These are phyloP conservation scores for Neurospora tetraspora DNA, from an alignment of 495 filamentous ascomycete genomes.

Conservation along the genomic window DNA sequence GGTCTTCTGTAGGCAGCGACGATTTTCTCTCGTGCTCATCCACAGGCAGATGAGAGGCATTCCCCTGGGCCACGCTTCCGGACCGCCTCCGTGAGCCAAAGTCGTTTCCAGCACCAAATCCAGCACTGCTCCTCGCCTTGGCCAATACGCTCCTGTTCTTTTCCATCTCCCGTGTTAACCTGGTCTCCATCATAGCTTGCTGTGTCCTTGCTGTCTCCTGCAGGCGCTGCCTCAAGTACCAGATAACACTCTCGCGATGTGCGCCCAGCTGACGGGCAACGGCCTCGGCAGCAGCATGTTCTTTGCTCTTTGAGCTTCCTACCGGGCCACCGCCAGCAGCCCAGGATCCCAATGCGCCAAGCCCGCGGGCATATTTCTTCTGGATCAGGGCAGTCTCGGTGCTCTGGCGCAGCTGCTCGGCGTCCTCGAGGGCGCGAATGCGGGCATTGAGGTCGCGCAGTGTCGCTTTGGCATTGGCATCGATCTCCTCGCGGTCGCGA, in stretches of 20 bases:
- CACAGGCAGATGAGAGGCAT: slow-evolving; percentile 18
- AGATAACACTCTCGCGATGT: slow-evolving; percentile 72
- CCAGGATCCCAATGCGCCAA: slow-evolving; percentile 61
- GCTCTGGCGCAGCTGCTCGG: slow-evolving; percentile 70
- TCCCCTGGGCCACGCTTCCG: slow-evolving; percentile 1
- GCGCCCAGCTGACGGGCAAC: slow-evolving; percentile 44
- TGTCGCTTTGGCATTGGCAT: slow-evolving; percentile 70
- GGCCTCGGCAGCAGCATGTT: slow-evolving; percentile 65
- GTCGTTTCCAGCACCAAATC: background rate
- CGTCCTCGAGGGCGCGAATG: slow-evolving; percentile 66
- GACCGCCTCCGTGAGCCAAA: background rate
- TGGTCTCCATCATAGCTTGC: slow-evolving; percentile 81
- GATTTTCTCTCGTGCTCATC: slow-evolving; percentile 28
- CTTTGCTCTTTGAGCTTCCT: slow-evolving; percentile 33
- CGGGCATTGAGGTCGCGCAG: slow-evolving; percentile 72
- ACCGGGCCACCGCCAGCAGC: slow-evolving; percentile 48
- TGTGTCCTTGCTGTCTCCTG: slow-evolving; percentile 69
- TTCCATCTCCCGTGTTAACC: slow-evolving; percentile 75
- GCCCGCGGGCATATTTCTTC: slow-evolving; percentile 53
- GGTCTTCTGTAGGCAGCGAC: slow-evolving; percentile 40
- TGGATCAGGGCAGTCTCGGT: slow-evolving; percentile 55
- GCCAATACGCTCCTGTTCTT: slow-evolving; percentile 80
- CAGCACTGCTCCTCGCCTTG: slow-evolving; percentile 38
- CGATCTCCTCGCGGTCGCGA: slow-evolving; percentile 66
- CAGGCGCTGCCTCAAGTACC: slow-evolving; percentile 64